phyloP scores from a whole-genome alignment of 192 early-diverging fungal genomes.

The Entomortierella beljakovae region DNA sequence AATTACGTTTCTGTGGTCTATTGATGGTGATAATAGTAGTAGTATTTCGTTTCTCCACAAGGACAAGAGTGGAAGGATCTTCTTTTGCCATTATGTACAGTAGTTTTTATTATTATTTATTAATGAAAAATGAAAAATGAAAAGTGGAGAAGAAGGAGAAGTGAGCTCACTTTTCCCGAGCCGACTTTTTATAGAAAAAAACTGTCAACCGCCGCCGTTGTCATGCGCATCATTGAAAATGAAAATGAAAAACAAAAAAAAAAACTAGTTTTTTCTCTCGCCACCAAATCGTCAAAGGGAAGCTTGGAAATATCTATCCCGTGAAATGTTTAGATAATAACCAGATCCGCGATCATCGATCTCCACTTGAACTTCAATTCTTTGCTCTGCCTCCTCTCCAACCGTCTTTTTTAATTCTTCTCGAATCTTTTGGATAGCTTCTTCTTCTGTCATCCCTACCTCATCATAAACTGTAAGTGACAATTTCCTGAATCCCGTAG shows the following conservation, averaged over 20 bases:
- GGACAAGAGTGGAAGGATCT: constrained; percentile 24
- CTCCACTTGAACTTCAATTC: constrained; percentile 9
- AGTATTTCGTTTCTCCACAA: constrained; percentile 32
- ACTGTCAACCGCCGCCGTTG: too few species aligned
- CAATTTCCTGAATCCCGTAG: constrained; percentile 4
- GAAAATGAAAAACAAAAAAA: too few species aligned
- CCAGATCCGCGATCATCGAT: constrained; percentile 29
- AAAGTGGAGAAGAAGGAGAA: neutral
- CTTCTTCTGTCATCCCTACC: constrained; percentile 18
- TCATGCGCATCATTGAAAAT: too few species aligned
- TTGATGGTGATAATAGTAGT: constrained; percentile 56
- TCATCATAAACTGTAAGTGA: constrained; percentile 17
- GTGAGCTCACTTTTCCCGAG: too few species aligned
- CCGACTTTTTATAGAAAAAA: too few species aligned
- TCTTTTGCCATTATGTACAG: constrained; percentile 34
- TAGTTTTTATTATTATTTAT: neutral
- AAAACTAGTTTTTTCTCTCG: constrained; percentile 16
- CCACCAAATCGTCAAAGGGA: constrained; percentile 33
- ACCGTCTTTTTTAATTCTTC: neutral
- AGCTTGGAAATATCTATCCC: constrained; percentile 37
- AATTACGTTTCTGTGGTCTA: constrained; percentile 58
- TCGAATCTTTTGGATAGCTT: constrained; percentile 10
- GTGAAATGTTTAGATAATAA: constrained; percentile 27
- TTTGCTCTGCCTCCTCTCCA: neutral
- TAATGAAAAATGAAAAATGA: neutral